Base-by-base conservation (phyloP, 345 rosid genomes). In the Carallia brachiata region DNA sequence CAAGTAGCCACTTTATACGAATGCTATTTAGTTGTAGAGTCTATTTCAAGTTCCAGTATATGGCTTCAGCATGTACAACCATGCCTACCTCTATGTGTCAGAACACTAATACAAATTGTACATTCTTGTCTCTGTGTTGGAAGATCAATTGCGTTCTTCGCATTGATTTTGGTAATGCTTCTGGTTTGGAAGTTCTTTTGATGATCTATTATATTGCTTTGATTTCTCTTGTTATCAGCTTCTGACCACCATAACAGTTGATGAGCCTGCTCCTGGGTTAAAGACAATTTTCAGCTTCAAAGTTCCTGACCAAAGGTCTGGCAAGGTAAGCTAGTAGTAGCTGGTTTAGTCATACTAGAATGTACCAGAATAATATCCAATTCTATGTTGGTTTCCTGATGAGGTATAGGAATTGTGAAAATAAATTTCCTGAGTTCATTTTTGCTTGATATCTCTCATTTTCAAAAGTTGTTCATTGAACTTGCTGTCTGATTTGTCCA, bases 261-360 rank as follows among this genome's bases (percentile, higher is more conserved):
- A 91, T 85, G 92, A 94, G 80, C 88, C 93, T 80, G 89, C 96
- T 57, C 99, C 97, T 47, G 97, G 97, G 50, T 68, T 90, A 79
- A 94, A 86, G 88, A 52, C 97, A 18, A 91, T 91, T 75, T 73
- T 91, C 60, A 92, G 88, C 86, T 87, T 88, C 85, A 90, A 68
- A 73, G 84, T 79, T 62, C 99, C 97, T 69, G 97, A 94, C 80
- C 97, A 88, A 71, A 88, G 93, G 78, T 94, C 98, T 52, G 97
- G 97, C 77, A 94, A 90, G 96, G 98, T 91, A 74, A 64, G 50
- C n/a, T 5, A 31, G 31, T 58, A 28, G 36, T 39, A 27, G 15
- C 30, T 31, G 23, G 18, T 52, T 37, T 13, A 30, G 32, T 40
- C 32, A 37, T 36, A 23, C 36, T 4, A 9, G 2, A 36, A 50